Base-by-base conservation (phyloP, 2,329 filamentous ascomycete genomes). In the Xylaria sp. region DNA sequence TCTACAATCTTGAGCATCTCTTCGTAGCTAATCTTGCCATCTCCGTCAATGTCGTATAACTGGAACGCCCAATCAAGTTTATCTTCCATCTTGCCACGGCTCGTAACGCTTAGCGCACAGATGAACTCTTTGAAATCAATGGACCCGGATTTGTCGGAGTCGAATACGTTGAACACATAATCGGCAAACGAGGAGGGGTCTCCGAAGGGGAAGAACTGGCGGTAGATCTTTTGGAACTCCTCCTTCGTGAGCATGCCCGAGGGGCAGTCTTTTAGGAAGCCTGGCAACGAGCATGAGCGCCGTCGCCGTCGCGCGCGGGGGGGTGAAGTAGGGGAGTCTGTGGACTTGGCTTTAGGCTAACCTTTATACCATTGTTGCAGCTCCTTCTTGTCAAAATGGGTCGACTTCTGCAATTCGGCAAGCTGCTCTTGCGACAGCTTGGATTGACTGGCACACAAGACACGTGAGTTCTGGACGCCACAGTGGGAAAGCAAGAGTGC, bases 81-180 rank as follows among this genome's bases (percentile, higher is more conserved):
- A 80, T 99, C 95, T 80, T 99, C 95, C 92, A 98, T 97, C 83
- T 96, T 96, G 74, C 95, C 95, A 70, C 95, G 88, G 79, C 92
- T 96, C 52, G 95, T 99, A 74, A 99, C 94, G 78, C 92, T 97
- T 67, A 99, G 82, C 27, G 95, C 95, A 81, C 94, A 97, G 79
- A 99, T 99, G 80, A 99, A 99, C 79, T 99, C 95, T 78, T 98
- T 98, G 80, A 99, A 99, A 80, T 99, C 95, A 75, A 99, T 99
- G 70, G 91, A 94, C 68, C 95, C 95, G 44, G 92, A 97, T 74
- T 96, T 96, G 80, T 99, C 95, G 75, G 92, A 91, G 78, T 99
- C 95, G 77, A 99, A 99, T 38, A 99, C 95, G 72, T 97, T 97
- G 83, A 99, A 99, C 65, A 99, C 95, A 77, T 98, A 98, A 80